These are phyloP conservation scores for Pseudozyma flocculosa DNA, from an alignment of 1,284 basidiomycete species.

Conservation along the genomic window DNA sequence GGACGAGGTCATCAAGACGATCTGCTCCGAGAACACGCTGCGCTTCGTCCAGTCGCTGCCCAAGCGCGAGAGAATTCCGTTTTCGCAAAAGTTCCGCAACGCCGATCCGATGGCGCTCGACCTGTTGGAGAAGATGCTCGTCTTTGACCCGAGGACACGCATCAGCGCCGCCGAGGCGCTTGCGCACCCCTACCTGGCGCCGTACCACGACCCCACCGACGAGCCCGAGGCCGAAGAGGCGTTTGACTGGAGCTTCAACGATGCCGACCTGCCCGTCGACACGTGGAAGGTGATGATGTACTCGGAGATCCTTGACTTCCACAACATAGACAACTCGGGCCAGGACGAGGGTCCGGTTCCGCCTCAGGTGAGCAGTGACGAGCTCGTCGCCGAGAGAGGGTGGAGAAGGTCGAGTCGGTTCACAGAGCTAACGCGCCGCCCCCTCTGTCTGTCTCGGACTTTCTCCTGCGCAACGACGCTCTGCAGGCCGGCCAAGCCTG, in stretches of 20 bases:
- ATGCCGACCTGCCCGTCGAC: conserved; percentile 97
- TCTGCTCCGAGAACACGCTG: conserved; percentile 97
- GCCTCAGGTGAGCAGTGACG: conserved; percentile 16
- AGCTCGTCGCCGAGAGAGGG: no score
- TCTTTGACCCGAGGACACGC: conserved; percentile 94
- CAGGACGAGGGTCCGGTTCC: conserved; percentile 45
- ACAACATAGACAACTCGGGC: conserved; percentile 56
- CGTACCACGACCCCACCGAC: conserved; percentile 98
- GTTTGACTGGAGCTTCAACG: conserved; percentile 99
- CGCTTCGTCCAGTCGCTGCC: conserved; percentile 96
- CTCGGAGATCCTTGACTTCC: conserved; percentile 61
- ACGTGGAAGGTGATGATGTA: conserved; percentile 88
- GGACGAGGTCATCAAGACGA: conserved; percentile 98
- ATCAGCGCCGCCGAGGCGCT: conserved; percentile 93
- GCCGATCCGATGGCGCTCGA: conserved; percentile 91
- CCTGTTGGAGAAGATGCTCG: conserved; percentile 96
- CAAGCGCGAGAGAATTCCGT: conserved; percentile 91
- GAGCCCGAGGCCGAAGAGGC: conserved; percentile 91
- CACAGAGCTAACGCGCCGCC: no score
- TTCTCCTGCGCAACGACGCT: no score
- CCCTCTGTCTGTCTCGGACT: no score
- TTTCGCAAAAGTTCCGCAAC: conserved; percentile 88
- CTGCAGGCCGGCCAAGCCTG: no score
- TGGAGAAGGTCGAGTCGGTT: no score
- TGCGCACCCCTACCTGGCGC: conserved; percentile 88